Percentiles rank a stretch among this genome's conserved stretches.
These are phyloP conservation scores for Alternaria atra DNA, from an alignment of 2,329 filamentous ascomycete species.

Conservation along the genomic window DNA sequence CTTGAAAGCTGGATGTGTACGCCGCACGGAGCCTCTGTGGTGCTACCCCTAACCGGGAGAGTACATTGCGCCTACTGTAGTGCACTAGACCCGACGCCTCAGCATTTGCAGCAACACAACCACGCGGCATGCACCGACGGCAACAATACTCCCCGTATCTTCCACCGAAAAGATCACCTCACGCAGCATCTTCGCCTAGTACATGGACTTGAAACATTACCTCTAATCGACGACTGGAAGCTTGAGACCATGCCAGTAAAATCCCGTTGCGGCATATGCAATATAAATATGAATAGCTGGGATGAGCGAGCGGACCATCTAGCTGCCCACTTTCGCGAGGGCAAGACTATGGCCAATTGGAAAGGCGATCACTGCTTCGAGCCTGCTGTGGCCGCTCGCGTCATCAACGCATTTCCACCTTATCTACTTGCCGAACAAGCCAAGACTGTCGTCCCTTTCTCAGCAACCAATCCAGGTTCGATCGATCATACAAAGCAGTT, in stretches of 20 bases:
- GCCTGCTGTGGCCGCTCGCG: constrained; percentile 52
- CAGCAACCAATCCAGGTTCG: constrained; percentile 45
- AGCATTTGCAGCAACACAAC: constrained; percentile 66
- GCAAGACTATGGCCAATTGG: constrained; percentile 61
- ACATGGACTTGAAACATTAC: constrained; percentile 66
- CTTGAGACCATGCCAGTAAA: constrained; percentile 60
- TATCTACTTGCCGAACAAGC: constrained; percentile 56
- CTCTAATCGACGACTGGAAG: constrained; percentile 69
- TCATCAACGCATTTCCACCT: constrained; percentile 57
- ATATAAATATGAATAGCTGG: constrained; percentile 55
- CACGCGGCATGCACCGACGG: constrained; percentile 71
- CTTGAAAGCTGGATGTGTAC: constrained; percentile 58
- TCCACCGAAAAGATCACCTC: constrained; percentile 68
- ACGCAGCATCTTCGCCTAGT: constrained; percentile 66
- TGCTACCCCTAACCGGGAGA: constrained; percentile 61
- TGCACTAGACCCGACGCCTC: constrained; percentile 59
- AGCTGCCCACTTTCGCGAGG: constrained; percentile 61
- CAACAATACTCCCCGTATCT: constrained; percentile 65
- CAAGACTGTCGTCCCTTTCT: constrained; percentile 52
- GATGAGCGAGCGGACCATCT: constrained; percentile 59
- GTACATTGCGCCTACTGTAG: constrained; percentile 66
- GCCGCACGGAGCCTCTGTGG: constrained; percentile 63
- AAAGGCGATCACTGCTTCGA: constrained; percentile 60
- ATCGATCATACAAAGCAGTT: constrained; percentile 33
- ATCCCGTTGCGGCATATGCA: constrained; percentile 61